phyloP scores from a whole-genome alignment of 228 moss, liverwort and hornwort genomes.

The Sphagnum fallax region DNA sequence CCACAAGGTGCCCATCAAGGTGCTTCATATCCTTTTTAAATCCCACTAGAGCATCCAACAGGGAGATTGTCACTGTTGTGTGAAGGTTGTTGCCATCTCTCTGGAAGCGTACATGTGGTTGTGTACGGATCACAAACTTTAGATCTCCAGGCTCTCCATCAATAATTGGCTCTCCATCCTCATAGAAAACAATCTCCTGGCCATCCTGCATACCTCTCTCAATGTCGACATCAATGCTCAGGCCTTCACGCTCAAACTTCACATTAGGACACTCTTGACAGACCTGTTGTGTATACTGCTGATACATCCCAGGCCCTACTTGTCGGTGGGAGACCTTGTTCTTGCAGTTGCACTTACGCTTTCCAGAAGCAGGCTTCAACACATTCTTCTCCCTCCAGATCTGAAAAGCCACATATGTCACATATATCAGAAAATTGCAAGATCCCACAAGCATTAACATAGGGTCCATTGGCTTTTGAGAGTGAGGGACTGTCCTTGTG shows the following conservation, averaged over 20 bases:
- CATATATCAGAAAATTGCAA: too few species aligned
- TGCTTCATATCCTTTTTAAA: slow-evolving; percentile 68
- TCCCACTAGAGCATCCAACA: slow-evolving; percentile 81
- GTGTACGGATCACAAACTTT: slow-evolving; percentile 61
- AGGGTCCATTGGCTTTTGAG: too few species aligned
- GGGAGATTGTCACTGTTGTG: slow-evolving; percentile 57
- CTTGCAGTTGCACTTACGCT: slow-evolving; percentile 94
- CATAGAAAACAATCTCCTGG: slow-evolving; percentile 85
- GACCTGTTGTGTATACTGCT: slow-evolving; percentile 93
- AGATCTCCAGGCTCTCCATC: slow-evolving; percentile 93
- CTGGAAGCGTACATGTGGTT: slow-evolving; percentile 49
- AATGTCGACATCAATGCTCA: slow-evolving; percentile 58
- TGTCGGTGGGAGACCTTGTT: slow-evolving; percentile 83
- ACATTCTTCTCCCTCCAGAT: slow-evolving; percentile 97
- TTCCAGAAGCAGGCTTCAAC: slow-evolving; percentile 78
- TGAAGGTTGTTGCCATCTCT: slow-evolving; percentile 67
- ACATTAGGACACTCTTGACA: slow-evolving; percentile 94
- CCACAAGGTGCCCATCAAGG: slow-evolving; percentile 75
- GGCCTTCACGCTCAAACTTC: slow-evolving; percentile 91
- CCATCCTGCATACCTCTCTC: slow-evolving; percentile 92
- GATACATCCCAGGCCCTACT: slow-evolving; percentile 93
- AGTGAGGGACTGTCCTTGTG: too few species aligned
- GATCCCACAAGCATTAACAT: too few species aligned
- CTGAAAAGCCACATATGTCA: slow-evolving; percentile 12
- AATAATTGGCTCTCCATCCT: slow-evolving; percentile 81